phyloP scores from a whole-genome alignment of 441 rosid genomes.

The Lepidium campestre region DNA sequence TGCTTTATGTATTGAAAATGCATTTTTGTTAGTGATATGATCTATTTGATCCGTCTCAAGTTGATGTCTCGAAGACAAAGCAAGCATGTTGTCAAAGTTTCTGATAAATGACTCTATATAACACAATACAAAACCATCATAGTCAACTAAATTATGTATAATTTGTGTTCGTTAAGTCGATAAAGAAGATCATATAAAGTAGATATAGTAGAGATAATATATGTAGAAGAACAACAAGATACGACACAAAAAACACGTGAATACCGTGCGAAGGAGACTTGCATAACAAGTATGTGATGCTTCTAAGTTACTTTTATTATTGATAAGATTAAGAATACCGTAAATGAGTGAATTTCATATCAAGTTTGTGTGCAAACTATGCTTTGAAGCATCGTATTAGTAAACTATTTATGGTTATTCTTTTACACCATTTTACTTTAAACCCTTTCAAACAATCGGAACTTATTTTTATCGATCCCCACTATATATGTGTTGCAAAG shows the following conservation, averaged over 20 bases:
- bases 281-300: conserved; percentile 24
- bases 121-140: neutral
- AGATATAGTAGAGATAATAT: neutral
- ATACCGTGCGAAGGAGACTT: conserved; percentile 14
- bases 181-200: too few relatives aligned
- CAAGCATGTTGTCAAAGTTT: too few relatives aligned
- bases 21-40: too few relatives aligned
- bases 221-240: conserved; percentile 10
- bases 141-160: neutral
- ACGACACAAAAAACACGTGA: conserved; percentile 20
- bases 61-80: too few relatives aligned
- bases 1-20: too few relatives aligned
- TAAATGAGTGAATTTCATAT: conserved; percentile 6
- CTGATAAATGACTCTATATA: neutral
- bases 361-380: conserved; percentile 16
- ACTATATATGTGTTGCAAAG: too few relatives aligned
- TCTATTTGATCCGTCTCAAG: too few relatives aligned
- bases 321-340: conserved; percentile 1
- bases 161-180: too few relatives aligned
- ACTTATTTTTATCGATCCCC: too few relatives aligned
- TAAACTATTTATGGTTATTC: neutral
- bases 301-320: conserved; percentile 15
- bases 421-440: too few relatives aligned
- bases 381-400: conserved; percentile 22
- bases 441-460: too few relatives aligned